These are phyloP conservation scores for Lathyrus aphaca DNA, from an alignment of 306 rosid genomes.

Conservation along the genomic window DNA sequence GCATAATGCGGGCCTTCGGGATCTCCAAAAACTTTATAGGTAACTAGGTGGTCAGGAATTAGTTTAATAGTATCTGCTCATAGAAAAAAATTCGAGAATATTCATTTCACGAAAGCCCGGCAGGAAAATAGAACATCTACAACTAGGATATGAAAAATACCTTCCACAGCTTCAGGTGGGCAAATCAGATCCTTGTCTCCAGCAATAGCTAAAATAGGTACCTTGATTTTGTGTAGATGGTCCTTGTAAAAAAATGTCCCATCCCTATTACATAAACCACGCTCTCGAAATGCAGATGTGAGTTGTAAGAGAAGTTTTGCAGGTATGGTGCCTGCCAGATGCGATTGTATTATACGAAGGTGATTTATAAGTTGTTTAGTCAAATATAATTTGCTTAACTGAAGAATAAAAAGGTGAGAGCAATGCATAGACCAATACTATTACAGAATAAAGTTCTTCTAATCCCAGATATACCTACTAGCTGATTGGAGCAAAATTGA, in stretches of 20 bases:
- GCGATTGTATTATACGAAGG: slow-evolving; percentile 32
- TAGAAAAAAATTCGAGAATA: slow-evolving; percentile 27
- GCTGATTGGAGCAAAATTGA: slow-evolving; percentile 28
- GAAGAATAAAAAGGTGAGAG: slow-evolving; percentile 16
- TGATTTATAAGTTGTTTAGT: slow-evolving; percentile 27
- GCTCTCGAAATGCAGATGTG: slow-evolving; percentile 88
- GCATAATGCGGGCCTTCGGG: slow-evolving; percentile 93
- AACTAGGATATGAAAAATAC: slow-evolving; percentile 46
- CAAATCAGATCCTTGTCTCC: slow-evolving; percentile 95
- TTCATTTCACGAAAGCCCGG: slow-evolving; percentile 27
- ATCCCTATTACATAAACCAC: slow-evolving; percentile 73
- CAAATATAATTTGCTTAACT: slow-evolving; percentile 30
- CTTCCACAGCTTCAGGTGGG: slow-evolving; percentile 98
- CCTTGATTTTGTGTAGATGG: slow-evolving; percentile 65
- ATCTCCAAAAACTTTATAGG: slow-evolving; percentile 76
- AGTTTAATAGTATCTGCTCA: slow-evolving; percentile 75
- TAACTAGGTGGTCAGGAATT: slow-evolving; percentile 79
- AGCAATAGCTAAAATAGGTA: slow-evolving; percentile 87
- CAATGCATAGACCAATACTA: slow-evolving; percentile 17
- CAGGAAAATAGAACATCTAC: slow-evolving; percentile 24
- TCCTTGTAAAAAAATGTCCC: slow-evolving; percentile 77
- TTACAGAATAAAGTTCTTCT: slow-evolving; percentile 7
- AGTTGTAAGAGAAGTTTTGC: slow-evolving; percentile 92
- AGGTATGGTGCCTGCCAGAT: slow-evolving; percentile 82
- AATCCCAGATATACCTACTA: slow-evolving; percentile 20